A percentile compares a stretch with the other conserved stretches of the same genome.
These are phyloP conservation scores for Eimeria falciformis DNA, from an alignment of 169 alveolate genomes.

Conservation along the genomic window DNA sequence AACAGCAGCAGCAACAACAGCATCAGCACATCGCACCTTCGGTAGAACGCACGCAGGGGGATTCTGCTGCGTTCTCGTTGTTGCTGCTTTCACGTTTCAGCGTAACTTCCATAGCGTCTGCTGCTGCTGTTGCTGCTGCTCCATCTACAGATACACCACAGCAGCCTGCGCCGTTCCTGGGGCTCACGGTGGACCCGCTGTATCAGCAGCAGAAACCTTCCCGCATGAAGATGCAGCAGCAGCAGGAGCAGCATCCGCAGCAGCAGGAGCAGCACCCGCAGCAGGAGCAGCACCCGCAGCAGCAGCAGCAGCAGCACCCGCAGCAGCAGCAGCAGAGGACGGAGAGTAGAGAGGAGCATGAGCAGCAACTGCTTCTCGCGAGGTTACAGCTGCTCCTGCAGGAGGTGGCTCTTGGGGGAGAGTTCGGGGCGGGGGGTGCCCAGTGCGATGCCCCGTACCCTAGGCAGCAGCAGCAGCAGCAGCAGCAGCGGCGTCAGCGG, in stretches of 20 bases:
- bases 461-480: conserved; percentile 13
- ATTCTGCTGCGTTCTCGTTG: too few relatives aligned
- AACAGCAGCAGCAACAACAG: background rate
- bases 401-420: background rate
- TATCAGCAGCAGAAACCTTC: background rate
- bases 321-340: background rate
- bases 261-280: background rate
- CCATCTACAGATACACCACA: background rate
- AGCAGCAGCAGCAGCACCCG: background rate
- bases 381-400: background rate
- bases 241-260: background rate
- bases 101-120: too few relatives aligned
- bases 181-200: background rate
- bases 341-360: background rate
- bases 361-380: background rate
- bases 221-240: background rate
- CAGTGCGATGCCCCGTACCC: too few relatives aligned
- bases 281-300: background rate
- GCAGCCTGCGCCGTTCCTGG: background rate
- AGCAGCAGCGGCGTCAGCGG: background rate
- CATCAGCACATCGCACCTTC: too few relatives aligned
- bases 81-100: too few relatives aligned
- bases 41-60: too few relatives aligned
- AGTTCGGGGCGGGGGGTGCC: too few relatives aligned
- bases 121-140: background rate